Base-by-base conservation (phyloP, 2,329 filamentous ascomycete genomes). In the Claviceps monticola region DNA sequence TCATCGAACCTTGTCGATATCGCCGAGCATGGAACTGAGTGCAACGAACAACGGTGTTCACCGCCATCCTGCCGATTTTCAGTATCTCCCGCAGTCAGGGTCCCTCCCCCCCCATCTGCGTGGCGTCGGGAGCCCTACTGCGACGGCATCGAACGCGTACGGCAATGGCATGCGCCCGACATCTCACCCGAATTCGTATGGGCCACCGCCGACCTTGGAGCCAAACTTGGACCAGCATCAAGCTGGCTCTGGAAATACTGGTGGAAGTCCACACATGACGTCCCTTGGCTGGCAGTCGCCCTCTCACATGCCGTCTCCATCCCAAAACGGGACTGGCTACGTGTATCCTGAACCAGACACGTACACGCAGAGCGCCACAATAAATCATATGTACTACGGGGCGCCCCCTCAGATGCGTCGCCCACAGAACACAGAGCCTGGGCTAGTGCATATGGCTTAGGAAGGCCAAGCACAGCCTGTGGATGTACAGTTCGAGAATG, bases 271-370 rank as follows among this genome's bases (percentile, higher is more conserved):
- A 49, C 90, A 96, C 66, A 88, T 95, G 81, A 69, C 72, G 55
- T 82, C 77, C 55, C 77, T 88, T 56, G 86, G 87, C 51, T 96
- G 91, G 90, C 86, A 88, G 58, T 94, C 89, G 4, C 89, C 89
- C 4, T 80, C 83, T 2, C 86, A 90, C 58, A 79, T 81, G 56
- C 77, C 78, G 36, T 81, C 88, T 57, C 81, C 84, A 9, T 84
- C 85, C 8, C 85, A 89, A 55, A 69, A 72, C 45, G 79, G 76
- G 45, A 80, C 78, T 48, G 74, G 74, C 56, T 90, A 88, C 57
- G 82, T 86, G 55, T 95, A 94, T 63, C 81, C 84, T 7, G 94
- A 96, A 59, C 86, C 88, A 0, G 88, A 95, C 59, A 79, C 80
- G 26, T 84, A 83, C 55, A 76, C 76, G 38, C 75, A 79, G 48